Conservation (phyloP, 345 rosid species). For the Anacardium occidentale region DNA sequence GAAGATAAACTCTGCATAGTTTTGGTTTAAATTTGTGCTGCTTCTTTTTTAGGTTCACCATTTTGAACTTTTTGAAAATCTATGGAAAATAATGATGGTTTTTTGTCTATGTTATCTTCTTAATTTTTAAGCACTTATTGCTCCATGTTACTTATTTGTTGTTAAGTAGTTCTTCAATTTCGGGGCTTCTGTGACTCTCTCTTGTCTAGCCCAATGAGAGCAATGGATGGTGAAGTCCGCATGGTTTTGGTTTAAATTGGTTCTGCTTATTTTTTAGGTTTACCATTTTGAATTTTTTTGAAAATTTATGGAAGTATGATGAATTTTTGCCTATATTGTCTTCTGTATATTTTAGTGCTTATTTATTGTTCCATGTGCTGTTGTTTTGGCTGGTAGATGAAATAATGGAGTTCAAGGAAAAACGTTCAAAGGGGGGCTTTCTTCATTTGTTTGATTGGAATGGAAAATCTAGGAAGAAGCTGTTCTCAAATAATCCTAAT, state of each 20-base stretch:
- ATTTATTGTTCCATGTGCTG: slow-evolving; percentile 3
- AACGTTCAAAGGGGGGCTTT: slow-evolving; percentile 68
- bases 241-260: slow-evolving; percentile 7
- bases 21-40: too few relatives aligned
- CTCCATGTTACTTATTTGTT: too few relatives aligned
- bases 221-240: slow-evolving; percentile 27
- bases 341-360: slow-evolving; percentile 4
- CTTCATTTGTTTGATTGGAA: slow-evolving; percentile 83
- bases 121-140: slow-evolving; percentile 8
- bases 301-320: slow-evolving; percentile 1
- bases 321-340: neutral
- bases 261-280: neutral
- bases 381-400: slow-evolving; percentile 36
- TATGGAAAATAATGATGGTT: neutral
- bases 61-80: neutral
- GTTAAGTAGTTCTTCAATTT: neutral
- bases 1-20: too few relatives aligned
- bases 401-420: slow-evolving; percentile 66
- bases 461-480: slow-evolving; percentile 80
- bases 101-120: neutral
- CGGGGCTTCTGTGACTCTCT: neutral
- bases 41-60: too few relatives aligned
- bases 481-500: slow-evolving; percentile 47
- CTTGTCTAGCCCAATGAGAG: slow-evolving; percentile 13
- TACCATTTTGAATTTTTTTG: neutral